Evolutionary conservation across 148 eudicot genomes (phyloP), one percentile per base, ranked within the genome.

Genomic region (Vaccinium macrocarpon): DNA sequence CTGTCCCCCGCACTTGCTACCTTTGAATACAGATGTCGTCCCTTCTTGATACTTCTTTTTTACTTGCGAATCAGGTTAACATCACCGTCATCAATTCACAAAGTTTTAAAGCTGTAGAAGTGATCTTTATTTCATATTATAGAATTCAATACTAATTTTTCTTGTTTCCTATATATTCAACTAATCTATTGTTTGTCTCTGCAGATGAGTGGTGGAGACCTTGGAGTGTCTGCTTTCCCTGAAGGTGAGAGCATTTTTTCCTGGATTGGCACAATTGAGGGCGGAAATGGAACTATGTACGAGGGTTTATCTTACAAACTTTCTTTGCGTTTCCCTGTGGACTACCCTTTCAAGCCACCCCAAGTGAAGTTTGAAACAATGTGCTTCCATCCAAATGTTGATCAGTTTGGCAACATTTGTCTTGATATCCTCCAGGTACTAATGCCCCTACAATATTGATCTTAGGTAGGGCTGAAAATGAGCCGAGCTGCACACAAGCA

Each of bases 321-420:
- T 51, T 91, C 94, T 46, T 83, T 90, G 81, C 88, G 68, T 18
- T 92, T 91, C 78, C 93, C 93, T 1, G 29, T 84, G 66, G 93
- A 90, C 48, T 91, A 91, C 83, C 93, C 91, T 82, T 91, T 91
- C 86, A 92, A 91, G 88, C 91, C 93, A 61, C 95, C 95, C 49
- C 90, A 91, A 51, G 92, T 92, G 72, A 92, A 88, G 88, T 92
- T 92, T 87, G 93, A 91, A 83, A 92, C 95, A 0, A 84, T 86
- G 83, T 92, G 94, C 87, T 92, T 92, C 77, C 94, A 92, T 91
- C 94, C 94, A 16, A 92, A 92, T 85, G 87, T 92, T 13, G 94
- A 92, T 81, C 92, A 87, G 70, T 89, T 55, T 80, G 95, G 95
- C 66, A 89, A 91, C 74, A 92, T 92, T 52, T 92, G 95, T 66